Base-by-base conservation (phyloP, 2,329 filamentous ascomycete species). In the Cryphonectria carpinicola region DNA sequence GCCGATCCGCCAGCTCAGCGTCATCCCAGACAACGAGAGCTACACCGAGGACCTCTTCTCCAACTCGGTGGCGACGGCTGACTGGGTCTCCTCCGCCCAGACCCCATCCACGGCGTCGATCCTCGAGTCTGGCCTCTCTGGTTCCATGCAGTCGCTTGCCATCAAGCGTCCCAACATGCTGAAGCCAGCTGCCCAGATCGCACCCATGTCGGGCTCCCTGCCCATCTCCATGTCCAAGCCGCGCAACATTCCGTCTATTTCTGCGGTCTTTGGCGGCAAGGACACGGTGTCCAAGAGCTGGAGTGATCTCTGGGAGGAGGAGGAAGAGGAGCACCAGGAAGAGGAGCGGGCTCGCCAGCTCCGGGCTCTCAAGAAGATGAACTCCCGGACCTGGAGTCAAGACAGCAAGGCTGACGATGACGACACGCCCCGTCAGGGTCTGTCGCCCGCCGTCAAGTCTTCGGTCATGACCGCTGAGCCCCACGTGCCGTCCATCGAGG, bases 301-400 rank as follows among this genome's bases (percentile, higher is more conserved):
- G 96, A 97, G 95, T 78, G 96, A 99, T 80, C 90, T 98, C 80
- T 98, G 94, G 92, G 95, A 98, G 71, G 95, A 98, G 80, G 95
- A 98, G 68, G 84, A 86, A 62, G 94, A 96, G 77, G 90, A 92
- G 74, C 90, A 92, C 73, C 88, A 93, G 75, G 85, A 86, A 49
- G 88, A 91, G 76, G 89, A 91, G 77, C 86, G 86, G 73, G 82
- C 83, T 71, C 87, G 87, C 74, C 88, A 91, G 78, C 83, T 88
- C 69, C 82, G 86, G 72, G 84, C 84, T 7, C 82, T 92, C 37
- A 88, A 91, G 81, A 84, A 90, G 78, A 85, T 92, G 77, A 93
- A 94, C 79, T 88, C 91, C 69, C 87, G 92, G 74, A 93, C 91
- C 69, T 95, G 91, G 91, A 95, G 92, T 78, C 92, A 92, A 74